Evolutionary conservation across 2,329 filamentous ascomycete species (phyloP).

Genomic region (Trichoderma sp.): DNA sequence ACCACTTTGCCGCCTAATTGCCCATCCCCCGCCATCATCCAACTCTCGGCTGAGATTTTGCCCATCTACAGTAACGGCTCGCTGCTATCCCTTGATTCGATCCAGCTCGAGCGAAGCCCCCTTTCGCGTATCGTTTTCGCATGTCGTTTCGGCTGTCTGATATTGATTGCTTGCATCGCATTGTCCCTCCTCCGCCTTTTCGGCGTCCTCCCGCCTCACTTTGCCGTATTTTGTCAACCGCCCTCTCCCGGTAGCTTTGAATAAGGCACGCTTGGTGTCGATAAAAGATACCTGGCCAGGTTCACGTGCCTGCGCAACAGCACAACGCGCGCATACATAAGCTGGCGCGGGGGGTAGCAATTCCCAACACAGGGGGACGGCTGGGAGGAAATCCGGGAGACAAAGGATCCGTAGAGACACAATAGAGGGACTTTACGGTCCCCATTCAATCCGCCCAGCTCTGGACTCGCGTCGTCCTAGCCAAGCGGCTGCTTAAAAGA

Average conservation of each 20-base stretch:
- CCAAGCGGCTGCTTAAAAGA: background rate
- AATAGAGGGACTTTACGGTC: constrained; percentile 14
- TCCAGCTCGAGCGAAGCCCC: constrained; percentile 7
- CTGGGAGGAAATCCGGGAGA: background rate
- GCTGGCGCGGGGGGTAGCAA: constrained; percentile 6
- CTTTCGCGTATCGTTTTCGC: background rate
- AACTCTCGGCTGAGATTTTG: constrained; percentile 5
- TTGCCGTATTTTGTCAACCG: background rate
- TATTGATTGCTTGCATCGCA: constrained; percentile 4
- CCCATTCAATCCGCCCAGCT: background rate
- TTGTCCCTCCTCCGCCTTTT: constrained; percentile 9
- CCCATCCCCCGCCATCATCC: constrained; percentile 9
- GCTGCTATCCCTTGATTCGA: background rate
- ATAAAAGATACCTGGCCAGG: constrained; percentile 5
- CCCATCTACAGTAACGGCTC: constrained; percentile 12
- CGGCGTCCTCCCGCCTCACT: constrained; percentile 5
- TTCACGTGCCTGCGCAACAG: constrained; percentile 18
- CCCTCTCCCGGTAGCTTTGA: background rate
- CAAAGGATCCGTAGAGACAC: constrained; percentile 13
- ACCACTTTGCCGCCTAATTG: constrained; percentile 17
- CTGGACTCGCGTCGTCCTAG: constrained; percentile 1
- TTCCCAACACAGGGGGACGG: background rate
- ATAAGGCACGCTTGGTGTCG: constrained; percentile 11
- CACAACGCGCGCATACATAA: constrained; percentile 7
- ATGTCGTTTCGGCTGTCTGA: constrained; percentile 5